Evolutionary conservation across 2,329 filamentous ascomycete genomes (phyloP).

Genomic region (Cladophialophora bantiana): DNA sequence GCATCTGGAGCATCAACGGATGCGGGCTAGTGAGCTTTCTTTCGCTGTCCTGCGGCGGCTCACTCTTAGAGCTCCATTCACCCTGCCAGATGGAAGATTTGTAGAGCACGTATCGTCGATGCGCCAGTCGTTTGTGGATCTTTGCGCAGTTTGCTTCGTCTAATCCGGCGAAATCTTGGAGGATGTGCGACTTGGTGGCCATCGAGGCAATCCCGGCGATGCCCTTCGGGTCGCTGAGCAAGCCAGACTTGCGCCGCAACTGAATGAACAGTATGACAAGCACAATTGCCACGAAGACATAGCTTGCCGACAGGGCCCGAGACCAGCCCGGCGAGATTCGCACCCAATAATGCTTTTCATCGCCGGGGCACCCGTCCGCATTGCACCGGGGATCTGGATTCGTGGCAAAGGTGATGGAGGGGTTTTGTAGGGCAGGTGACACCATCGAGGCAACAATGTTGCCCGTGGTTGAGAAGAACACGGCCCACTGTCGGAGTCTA

Average conservation of each 20-base stretch:
- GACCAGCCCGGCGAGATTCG: constrained; percentile 55
- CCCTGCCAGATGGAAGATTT: constrained; percentile 61
- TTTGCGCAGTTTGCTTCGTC: constrained; percentile 52
- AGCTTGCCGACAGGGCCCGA: constrained; percentile 50
- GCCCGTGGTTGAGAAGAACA: constrained; percentile 55
- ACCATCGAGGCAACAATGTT: constrained; percentile 55
- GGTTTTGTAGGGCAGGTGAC: constrained; percentile 56
- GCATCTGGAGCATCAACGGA: constrained; percentile 54
- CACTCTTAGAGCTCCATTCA: constrained; percentile 51
- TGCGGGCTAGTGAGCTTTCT: constrained; percentile 48
- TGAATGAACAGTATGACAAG: constrained; percentile 53
- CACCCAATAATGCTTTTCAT: constrained; percentile 47
- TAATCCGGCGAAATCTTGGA: constrained; percentile 56
- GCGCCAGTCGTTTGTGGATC: constrained; percentile 56
- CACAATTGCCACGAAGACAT: constrained; percentile 52
- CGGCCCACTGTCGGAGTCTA: constrained; percentile 55
- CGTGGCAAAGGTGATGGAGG: constrained; percentile 51
- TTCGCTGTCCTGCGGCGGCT: constrained; percentile 41
- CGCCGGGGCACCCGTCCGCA: constrained; percentile 19
- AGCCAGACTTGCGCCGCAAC: constrained; percentile 56
- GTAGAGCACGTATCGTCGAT: constrained; percentile 57
- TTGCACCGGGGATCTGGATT: constrained; percentile 45
- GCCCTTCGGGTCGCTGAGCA: constrained; percentile 57
- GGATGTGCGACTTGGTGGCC: constrained; percentile 58
- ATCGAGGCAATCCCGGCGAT: constrained; percentile 61